phyloP scores from a whole-genome alignment of 805 yeast genomes.

The Danielozyma ontarioensis region DNA sequence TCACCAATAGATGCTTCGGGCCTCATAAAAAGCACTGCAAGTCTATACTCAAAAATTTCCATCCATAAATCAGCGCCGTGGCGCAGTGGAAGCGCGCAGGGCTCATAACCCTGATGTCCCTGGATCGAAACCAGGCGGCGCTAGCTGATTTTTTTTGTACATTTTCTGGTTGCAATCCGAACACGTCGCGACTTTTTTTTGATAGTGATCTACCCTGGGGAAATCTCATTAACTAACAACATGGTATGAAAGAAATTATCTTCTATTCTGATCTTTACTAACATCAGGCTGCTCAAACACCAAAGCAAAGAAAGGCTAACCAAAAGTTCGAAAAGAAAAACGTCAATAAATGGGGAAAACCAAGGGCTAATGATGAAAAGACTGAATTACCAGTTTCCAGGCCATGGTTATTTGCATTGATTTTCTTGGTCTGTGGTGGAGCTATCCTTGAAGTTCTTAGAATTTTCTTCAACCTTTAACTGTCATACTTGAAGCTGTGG shows the following conservation, averaged over 20 bases:
- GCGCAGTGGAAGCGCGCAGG: slow-evolving; percentile 99
- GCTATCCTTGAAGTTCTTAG: slow-evolving; percentile 68
- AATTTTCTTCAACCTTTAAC: slow-evolving; percentile 45
- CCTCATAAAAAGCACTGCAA: too few species aligned
- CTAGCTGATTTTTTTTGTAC: slow-evolving; percentile 47
- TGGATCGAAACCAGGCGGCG: slow-evolving; percentile 96
- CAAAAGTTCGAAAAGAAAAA: slow-evolving; percentile 71
- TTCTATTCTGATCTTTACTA: slow-evolving; percentile 1
- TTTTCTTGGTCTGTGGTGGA: slow-evolving; percentile 76
- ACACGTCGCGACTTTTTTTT: not conserved
- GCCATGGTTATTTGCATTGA: slow-evolving; percentile 57
- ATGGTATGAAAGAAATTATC: slow-evolving; percentile 9
- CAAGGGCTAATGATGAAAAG: slow-evolving; percentile 38
- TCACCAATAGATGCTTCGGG: too few species aligned
- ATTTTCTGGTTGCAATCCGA: not conserved
- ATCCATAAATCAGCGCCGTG: slow-evolving; percentile 63
- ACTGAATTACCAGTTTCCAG: slow-evolving; percentile 51
- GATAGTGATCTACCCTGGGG: not conserved
- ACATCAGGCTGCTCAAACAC: slow-evolving; percentile 67
- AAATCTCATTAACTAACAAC: not conserved
- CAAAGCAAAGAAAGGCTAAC: slow-evolving; percentile 85
- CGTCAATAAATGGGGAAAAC: slow-evolving; percentile 72
- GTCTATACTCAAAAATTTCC: too few species aligned
- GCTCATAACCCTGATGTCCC: slow-evolving; percentile 98
- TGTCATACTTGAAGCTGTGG: too few species aligned